Evolutionary conservation across 768 basidiomycete genomes (phyloP), one percentile per base, ranked within the genome.

Genomic region (Leucosporidium yakuticum): DNA sequence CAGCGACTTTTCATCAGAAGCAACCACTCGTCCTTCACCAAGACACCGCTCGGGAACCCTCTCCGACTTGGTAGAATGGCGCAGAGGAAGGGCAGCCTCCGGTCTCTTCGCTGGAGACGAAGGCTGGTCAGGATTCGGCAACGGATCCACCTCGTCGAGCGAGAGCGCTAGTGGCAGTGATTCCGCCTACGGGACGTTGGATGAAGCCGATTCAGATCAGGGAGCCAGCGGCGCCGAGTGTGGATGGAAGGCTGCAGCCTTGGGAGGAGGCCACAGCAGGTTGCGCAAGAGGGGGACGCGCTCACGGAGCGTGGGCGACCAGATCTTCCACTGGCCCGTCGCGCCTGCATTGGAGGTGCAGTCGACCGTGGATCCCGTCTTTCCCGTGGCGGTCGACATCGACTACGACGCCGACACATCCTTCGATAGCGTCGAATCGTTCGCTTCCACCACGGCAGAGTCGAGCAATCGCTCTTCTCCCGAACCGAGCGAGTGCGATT

Each of bases 401-500:
- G 60, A 53, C 31, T 61, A 47, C 39, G 51, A 54, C 36, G 57
- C 49, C 58, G 64, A 60, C 49, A 39, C 57, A 32, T 65, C 58
- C 47, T 50, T 44, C 61, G 55, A 62, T 48, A 39, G 59, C 48
- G 31, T 62, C 54, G 53, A 57, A 8, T 64, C 55, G 23, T 47
- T 64, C 55, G 20, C 12, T 20, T 29, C 32, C 58, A 60, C 29
- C 47, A 62, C 65, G 60, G 9, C 34, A 19, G 20, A 44, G 25
- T 47, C 39, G 11, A 63, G 58, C 39, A 4, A 19, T 4, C 63
- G 63, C 15, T 64, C 63, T 4, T 64, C 60, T 14, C 66, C 66
- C 20, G 66, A 67, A n/a, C 66, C 66, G 61, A 62, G 60, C 61
- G 66, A 67, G 49, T 67, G 56, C 61, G 66, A 62, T 27, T 60